Percentiles rank a stretch among this genome's conserved stretches.
These are phyloP conservation scores for Bipolaris gigantea DNA, from an alignment of 2,329 filamentous ascomycete species.

Conservation along the genomic window DNA sequence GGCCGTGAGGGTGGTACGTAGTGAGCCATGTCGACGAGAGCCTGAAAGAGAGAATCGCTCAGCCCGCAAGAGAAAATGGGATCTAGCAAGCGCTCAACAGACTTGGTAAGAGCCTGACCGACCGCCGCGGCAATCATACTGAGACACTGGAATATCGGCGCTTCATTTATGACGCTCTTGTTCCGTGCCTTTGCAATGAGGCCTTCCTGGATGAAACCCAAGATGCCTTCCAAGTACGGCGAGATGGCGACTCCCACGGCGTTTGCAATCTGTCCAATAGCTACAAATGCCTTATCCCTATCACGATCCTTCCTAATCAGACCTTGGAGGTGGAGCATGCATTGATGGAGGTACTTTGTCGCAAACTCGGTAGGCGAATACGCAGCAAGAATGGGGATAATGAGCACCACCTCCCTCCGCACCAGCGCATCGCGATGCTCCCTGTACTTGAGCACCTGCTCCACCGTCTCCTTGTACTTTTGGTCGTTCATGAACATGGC, in stretches of 20 bases:
- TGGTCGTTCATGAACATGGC: constrained; percentile 99
- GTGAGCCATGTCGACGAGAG: constrained; percentile 96
- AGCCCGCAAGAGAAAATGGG: constrained; percentile 97
- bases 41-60: constrained; percentile 90
- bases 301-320: constrained; percentile 89
- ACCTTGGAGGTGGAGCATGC: constrained; percentile 93
- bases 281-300: constrained; percentile 92
- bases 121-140: constrained; percentile 95
- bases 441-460: constrained; percentile 88
- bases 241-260: constrained; percentile 94
- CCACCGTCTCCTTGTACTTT: constrained; percentile 82
- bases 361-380: constrained; percentile 93
- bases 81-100: constrained; percentile 93
- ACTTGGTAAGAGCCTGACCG: constrained; percentile 95
- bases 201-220: constrained; percentile 91
- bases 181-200: constrained; percentile 76
- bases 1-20: constrained; percentile 95
- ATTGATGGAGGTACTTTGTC: constrained; percentile 83
- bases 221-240: constrained; percentile 90
- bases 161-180: constrained; percentile 59
- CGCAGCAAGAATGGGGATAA: constrained; percentile 89
- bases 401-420: constrained; percentile 82
- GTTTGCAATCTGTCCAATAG: constrained; percentile 94
- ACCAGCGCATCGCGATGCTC: constrained; percentile 89
- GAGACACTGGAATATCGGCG: constrained; percentile 93